Evolutionary conservation across 1,284 basidiomycete species (phyloP).

Genomic region (Thelephora terrestris): DNA sequence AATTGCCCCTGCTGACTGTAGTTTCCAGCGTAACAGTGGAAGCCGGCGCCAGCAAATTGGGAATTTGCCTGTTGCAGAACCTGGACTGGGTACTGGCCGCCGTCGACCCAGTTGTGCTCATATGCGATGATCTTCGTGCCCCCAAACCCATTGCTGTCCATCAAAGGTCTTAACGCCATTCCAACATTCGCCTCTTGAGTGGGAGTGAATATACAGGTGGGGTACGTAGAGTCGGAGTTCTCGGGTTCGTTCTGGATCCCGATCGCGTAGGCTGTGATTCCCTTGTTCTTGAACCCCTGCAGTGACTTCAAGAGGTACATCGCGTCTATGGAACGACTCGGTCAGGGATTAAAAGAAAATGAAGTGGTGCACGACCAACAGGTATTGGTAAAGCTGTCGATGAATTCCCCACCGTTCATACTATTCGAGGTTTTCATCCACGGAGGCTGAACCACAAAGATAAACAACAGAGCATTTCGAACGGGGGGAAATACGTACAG

Average conservation of each 20-base stretch:
- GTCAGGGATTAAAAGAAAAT: neutral
- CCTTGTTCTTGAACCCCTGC: conserved; percentile 34
- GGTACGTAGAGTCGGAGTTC: conserved; percentile 35
- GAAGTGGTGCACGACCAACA: conserved; percentile 22
- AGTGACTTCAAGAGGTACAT: conserved; percentile 36
- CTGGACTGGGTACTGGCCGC: conserved; percentile 36
- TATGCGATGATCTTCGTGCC: conserved; percentile 36
- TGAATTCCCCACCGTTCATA: conserved; percentile 36
- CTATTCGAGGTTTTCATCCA: conserved; percentile 41
- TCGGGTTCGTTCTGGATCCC: conserved; percentile 42
- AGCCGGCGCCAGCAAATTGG: conserved; percentile 38
- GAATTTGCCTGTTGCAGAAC: conserved; percentile 36
- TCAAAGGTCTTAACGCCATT: conserved; percentile 29
- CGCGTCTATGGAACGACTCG: conserved; percentile 25
- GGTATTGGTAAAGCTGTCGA: conserved; percentile 22
- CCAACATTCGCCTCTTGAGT: conserved; percentile 33
- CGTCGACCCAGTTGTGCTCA: conserved; percentile 42
- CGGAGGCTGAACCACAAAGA: conserved; percentile 27
- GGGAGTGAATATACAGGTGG: conserved; percentile 30
- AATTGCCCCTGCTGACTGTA: conserved; percentile 33
- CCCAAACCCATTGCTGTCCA: conserved; percentile 35
- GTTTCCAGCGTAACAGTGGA: conserved; percentile 39
- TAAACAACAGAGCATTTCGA: neutral
- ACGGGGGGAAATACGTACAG: conserved; percentile 23
- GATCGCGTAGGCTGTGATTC: conserved; percentile 34